A percentile compares a stretch with the other conserved stretches of the same genome.
Evolutionary conservation across 2,329 filamentous ascomycete species (phyloP).

Genomic region (Alternaria sp.): DNA sequence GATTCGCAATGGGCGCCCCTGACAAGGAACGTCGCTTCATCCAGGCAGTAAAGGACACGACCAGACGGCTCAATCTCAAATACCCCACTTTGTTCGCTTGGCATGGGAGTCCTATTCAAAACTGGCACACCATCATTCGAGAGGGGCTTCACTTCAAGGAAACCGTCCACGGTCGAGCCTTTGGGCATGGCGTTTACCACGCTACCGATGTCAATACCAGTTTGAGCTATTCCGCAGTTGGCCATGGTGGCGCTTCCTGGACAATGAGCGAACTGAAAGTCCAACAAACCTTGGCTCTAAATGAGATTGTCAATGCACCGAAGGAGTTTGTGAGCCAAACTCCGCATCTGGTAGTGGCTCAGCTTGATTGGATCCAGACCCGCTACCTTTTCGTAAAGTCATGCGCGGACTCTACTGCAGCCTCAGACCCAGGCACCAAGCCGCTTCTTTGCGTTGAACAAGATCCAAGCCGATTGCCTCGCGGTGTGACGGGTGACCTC

Average conservation of each 20-base stretch:
- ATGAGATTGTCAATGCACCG: constrained; percentile 83
- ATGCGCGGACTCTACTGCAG: not conserved
- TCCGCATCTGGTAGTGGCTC: constrained; percentile 75
- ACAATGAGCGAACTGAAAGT: constrained; percentile 71
- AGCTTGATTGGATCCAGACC: constrained; percentile 88
- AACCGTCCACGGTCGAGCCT: constrained; percentile 71
- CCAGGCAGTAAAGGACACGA: constrained; percentile 64
- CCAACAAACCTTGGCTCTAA: constrained; percentile 71
- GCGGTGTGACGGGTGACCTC: constrained; percentile 54
- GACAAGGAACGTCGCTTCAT: constrained; percentile 84
- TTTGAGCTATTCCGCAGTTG: constrained; percentile 55
- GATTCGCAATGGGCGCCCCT: constrained; percentile 88
- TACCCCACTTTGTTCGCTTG: constrained; percentile 82
- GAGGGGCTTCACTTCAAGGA: constrained; percentile 78
- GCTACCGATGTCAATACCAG: constrained; percentile 68
- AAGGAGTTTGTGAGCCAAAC: constrained; percentile 62
- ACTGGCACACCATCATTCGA: constrained; percentile 92
- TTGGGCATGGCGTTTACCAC: constrained; percentile 84
- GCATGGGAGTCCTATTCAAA: constrained; percentile 78
- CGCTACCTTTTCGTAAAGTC: constrained; percentile 76
- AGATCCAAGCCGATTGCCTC: constrained; percentile 54
- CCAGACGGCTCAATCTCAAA: constrained; percentile 51
- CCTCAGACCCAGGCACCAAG: constrained; percentile 22
- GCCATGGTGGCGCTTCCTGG: constrained; percentile 61
- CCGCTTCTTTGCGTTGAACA: constrained; percentile 49